Percentiles rank a stretch among this genome's conserved stretches.
These are phyloP conservation scores for Colletotrichum sp. DNA, from an alignment of 2,329 filamentous ascomycete genomes.

Conservation along the genomic window DNA sequence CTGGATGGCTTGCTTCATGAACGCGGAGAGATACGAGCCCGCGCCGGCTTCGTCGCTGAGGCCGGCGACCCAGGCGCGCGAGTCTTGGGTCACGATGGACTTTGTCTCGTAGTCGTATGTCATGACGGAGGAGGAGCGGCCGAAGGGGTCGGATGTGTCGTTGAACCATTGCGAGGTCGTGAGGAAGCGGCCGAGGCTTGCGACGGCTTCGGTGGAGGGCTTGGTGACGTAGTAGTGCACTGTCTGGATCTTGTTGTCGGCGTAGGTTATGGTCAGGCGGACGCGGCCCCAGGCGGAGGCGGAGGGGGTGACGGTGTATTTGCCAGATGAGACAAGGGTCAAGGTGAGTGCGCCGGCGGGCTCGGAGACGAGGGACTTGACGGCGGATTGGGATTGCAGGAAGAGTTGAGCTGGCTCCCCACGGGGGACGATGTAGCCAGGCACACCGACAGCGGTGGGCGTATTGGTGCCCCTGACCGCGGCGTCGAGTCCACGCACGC, in stretches of 20 bases:
- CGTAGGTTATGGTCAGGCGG: slow-evolving; percentile 52
- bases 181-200: slow-evolving; percentile 56
- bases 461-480: slow-evolving; percentile 46
- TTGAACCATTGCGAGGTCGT: slow-evolving; percentile 58
- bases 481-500: slow-evolving; percentile 52
- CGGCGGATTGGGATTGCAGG: slow-evolving; percentile 42
- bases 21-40: slow-evolving; percentile 58
- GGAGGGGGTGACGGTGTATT: slow-evolving; percentile 48
- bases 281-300: slow-evolving; percentile 52
- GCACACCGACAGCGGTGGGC: slow-evolving; percentile 56
- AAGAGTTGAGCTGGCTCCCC: slow-evolving; percentile 52
- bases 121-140: slow-evolving; percentile 58
- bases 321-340: neutral
- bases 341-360: slow-evolving; percentile 43
- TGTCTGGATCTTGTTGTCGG: slow-evolving; percentile 52
- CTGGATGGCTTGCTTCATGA: slow-evolving; percentile 58
- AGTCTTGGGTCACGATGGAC: slow-evolving; percentile 48
- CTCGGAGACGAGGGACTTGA: slow-evolving; percentile 42
- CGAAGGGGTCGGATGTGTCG: slow-evolving; percentile 57
- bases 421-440: slow-evolving; percentile 57
- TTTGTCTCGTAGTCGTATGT: slow-evolving; percentile 58
- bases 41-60: slow-evolving; percentile 65
- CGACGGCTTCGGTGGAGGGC: slow-evolving; percentile 44
- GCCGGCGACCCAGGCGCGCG: slow-evolving; percentile 62
- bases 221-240: slow-evolving; percentile 63